Evolutionary conservation across 2,329 filamentous ascomycete genomes (phyloP), one percentile per base, ranked within the genome.

Genomic region (Calcarisporium arbuscula): DNA sequence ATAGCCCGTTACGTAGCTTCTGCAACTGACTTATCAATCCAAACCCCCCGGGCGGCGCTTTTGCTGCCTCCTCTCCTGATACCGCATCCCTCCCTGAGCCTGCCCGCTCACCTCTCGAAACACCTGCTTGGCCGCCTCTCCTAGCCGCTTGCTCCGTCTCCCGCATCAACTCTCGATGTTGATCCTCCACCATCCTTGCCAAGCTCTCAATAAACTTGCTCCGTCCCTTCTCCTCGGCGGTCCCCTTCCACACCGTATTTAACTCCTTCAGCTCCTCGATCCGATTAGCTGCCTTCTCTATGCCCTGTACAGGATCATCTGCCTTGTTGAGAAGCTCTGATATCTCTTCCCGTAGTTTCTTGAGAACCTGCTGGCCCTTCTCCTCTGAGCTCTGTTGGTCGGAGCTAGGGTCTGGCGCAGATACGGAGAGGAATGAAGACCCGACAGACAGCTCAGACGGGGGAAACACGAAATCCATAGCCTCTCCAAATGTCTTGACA

Each of bases 391-490:
- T 82, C 42, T 84, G 73, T 45, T 71, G 61, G 7, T 70, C 46
- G 61, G 57, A 72, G 14, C 79, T 80, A 0, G 80, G 74, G 36
- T 90, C 85, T 0, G 90, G 89, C 0, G 84, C 86, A 0, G 89
- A 94, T 10, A 95, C 87, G 6, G 86, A 94, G 30, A 95, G 78
- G 51, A 95, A 88, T 0, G 85, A 88, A 1, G 86, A 90, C 29
- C 82, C 77, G 37, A 94, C 76, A 0, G 85, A 90, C 10, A 89
- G 63, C 53, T 95, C 88, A 1, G 85, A 94, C 0, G 90, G 89
- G 1, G 90, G 86, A 32, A 95, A 78, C 1, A 86, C 83, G 72
- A 94, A 96, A 48, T 94, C 83, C 85, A 96, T 95, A 20, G 92
- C 90, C 49, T 94, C 83, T 26, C 89, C 90, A 57, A 98, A 98